Base-by-base conservation (phyloP, 805 yeast genomes). In the Starmerella potacharoeniae region DNA sequence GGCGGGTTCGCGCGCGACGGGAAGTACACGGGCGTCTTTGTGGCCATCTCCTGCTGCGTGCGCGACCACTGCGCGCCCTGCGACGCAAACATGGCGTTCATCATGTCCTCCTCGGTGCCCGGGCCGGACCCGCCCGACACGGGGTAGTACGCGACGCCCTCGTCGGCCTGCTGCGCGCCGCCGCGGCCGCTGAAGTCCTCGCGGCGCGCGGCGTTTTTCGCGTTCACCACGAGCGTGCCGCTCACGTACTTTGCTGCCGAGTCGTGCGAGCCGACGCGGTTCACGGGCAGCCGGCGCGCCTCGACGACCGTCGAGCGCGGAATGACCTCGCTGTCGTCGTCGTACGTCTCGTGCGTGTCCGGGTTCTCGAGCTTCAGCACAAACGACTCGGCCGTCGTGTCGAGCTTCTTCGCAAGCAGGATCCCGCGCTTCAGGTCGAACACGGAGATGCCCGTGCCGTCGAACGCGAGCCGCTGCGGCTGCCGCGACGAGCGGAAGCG, bases 11-110 rank as follows among this genome's bases (percentile, higher is more conserved):
- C 48, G 30, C 58, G 60, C 13, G 48, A 44, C 43, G 45, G 45
- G 45, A 42, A 31, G 65, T 79, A 82, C 2, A 90, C 81, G 14
- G 95, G 83, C 33, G 89, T 82, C 17, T 91, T 95, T 4, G 81
- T 78, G 2, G 96, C 84, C 83, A 93, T 83, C 55, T 80, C 84
- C 60, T 87, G 91, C 68, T 93, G 98, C 1, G 96, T 87, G 63
- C 85, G 87, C 54, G 84, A 84, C 99, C 99, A 93, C 59, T 86
- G 95, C 62, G 84, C 89, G 56, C 86, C 86, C 69, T 95, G 97
- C 53, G 85, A 89, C 39, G 85, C 89, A 69, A 93, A 88, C 96
- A 93, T 89, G 63, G 82, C 80, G 55, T 83, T 82, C 65, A 93
- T 87, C 71, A 84, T 78, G 61, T 90, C 97, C 59, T 87, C 96